Base-by-base conservation (phyloP, 106 monocot species). In the Amphibolis antarctica region DNA sequence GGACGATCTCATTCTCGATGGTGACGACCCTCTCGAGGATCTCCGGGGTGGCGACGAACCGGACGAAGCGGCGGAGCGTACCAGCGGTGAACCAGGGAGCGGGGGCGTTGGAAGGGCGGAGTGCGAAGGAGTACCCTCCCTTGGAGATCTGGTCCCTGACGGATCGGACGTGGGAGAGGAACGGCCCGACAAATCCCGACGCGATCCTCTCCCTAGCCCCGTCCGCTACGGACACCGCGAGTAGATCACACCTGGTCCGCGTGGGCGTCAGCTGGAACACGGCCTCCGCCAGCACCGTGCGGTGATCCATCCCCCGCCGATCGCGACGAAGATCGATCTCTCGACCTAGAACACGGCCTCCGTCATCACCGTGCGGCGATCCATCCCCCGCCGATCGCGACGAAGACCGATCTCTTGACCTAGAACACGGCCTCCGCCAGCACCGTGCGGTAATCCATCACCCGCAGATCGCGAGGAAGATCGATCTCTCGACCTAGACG, bases 201-300 rank as follows among this genome's bases (percentile, higher is more conserved):
- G 72, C 72, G 55, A 72, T 72, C 45, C 65, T 72, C 55, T 72
- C 64, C 36, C 14, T n/a, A 4, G 7, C 12, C 10, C 64, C 72
- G 19, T 45, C 27, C 18, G 10, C 27, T 2, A 44, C 46, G 18
- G 54, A 56, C 11, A 30, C 44, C 3, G 30, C 72, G 25, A 68
- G 44, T 14, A 72, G 56, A 25, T 72, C 72, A 45, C 72, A 72
- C 26, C 72, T 54, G 20, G 72, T 72, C 9, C 72, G 30, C 7
- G 72, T 72, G 9, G 72, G 72, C 1, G 72, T 72, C 10, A 72
- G 72, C 55, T 64, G 72, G 65, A 72, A 72, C 12, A 72, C 55
- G 44, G 65, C 65, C 19, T 26, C 45, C 42, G 64, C 72, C 42
- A 72, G 65, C 23, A 29, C 49, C 10, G 70, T 61, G 23, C 49